Evolutionary conservation across 2,329 filamentous ascomycete species (phyloP), one percentile per base, ranked within the genome.

Genomic region (Shiraia bambusicola): DNA sequence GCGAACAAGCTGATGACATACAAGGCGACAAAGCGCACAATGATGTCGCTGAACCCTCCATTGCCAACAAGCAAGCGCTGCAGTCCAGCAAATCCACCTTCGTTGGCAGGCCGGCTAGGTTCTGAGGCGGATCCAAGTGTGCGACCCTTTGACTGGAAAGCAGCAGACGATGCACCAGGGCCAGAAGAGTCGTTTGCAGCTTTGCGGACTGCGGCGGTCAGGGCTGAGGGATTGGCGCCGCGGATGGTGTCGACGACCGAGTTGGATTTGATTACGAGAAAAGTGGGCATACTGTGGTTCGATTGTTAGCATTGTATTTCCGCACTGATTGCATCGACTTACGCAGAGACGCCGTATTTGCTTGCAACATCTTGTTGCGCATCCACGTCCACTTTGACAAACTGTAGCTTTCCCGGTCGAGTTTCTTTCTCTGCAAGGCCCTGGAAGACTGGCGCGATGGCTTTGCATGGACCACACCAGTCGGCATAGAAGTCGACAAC

Each of bases 401-500:
- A 80, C 19, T 72, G 70, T 15, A 80, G 63, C 28, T 67, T 69
- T 12, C 70, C 70, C 0, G 71, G 67, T 42, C 74, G 71, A 16
- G 67, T 55, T 56, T 80, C 76, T 32, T 72, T 69, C 38, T 74
- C 70, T 44, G 76, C 77, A 40, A 80, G 69, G 51, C 74, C 66
- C 40, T 74, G 72, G 57, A 79, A 74, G 0, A 60, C 66, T 22
- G 77, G 77, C 3, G 72, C 72, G 40, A 81, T 77, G 25, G 72
- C 69, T 56, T 77, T 77, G 70, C 78, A 81, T 19, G 78, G 78
- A 2, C 77, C 77, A 59, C 78, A 80, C 77, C 78, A 81, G 49
- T 74, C 73, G 11, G 76, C 76, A 59, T 74, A 76, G 70, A 76
- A 77, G 61, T 78, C 76, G 57, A 76, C 69, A 40, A 78, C 67